phyloP scores from a whole-genome alignment of 345 rosid genomes.

The Gossypium anomalum region DNA sequence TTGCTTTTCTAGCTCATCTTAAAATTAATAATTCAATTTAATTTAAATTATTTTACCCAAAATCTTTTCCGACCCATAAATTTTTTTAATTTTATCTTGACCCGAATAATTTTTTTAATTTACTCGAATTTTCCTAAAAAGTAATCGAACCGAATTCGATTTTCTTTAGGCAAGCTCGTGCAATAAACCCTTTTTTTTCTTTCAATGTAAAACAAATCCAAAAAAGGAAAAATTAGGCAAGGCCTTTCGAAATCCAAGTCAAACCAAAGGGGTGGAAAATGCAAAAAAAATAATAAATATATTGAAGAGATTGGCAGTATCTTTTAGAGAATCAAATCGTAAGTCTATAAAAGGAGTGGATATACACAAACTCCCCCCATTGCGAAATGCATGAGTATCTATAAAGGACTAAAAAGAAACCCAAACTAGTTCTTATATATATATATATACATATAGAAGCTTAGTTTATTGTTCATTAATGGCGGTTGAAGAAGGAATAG shows the following conservation, averaged over 20 bases:
- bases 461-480: not conserved
- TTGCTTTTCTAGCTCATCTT: too few relatives aligned
- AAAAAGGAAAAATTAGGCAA: not conserved
- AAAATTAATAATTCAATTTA: too few relatives aligned
- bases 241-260: not conserved
- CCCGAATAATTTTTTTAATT: too few relatives aligned
- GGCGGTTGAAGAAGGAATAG: constrained; percentile 34
- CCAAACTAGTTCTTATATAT: not conserved
- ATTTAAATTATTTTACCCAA: too few relatives aligned
- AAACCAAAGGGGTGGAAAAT: not conserved
- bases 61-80: too few relatives aligned
- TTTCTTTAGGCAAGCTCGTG: not conserved
- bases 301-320: not conserved
- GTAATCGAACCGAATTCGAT: too few relatives aligned
- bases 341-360: constrained; percentile 9
- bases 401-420: too few relatives aligned
- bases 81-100: too few relatives aligned
- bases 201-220: not conserved
- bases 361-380: not conserved
- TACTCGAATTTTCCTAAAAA: too few relatives aligned
- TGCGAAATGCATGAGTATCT: not conserved
- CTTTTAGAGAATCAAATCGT: not conserved
- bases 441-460: not conserved
- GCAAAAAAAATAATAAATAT: not conserved
- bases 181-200: not conserved